Conservation (phyloP, 1,284 basidiomycete genomes). For the Malassezia cuniculi region DNA sequence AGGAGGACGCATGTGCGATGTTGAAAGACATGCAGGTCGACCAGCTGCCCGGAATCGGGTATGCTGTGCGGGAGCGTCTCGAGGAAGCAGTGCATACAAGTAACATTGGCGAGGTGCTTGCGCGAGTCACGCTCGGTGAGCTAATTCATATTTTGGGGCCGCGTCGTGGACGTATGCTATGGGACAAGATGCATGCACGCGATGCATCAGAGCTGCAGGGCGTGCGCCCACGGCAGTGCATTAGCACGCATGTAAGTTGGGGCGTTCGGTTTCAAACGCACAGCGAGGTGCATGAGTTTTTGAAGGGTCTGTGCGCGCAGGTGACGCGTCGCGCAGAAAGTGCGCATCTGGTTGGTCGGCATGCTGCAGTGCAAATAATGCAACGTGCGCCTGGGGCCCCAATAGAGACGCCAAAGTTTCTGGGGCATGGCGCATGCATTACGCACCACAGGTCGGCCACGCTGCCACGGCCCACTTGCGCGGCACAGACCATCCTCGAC, state of each 20-base stretch:
- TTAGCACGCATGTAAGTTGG: conserved; percentile 49
- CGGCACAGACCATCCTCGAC: conserved; percentile 59
- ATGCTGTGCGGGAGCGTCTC: conserved; percentile 40
- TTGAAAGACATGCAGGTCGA: conserved; percentile 67
- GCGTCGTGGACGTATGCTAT: conserved; percentile 68
- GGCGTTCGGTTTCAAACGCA: conserved; percentile 79
- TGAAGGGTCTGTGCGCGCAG: conserved; percentile 27
- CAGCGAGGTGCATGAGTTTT: conserved; percentile 57
- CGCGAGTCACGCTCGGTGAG: conserved; percentile 13
- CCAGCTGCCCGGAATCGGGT: conserved; percentile 77
- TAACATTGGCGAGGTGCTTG: conserved; percentile 54
- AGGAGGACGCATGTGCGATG: conserved; percentile 50
- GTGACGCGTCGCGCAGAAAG: conserved; percentile 31
- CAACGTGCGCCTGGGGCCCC: conserved; percentile 73
- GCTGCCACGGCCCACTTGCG: conserved; percentile 57
- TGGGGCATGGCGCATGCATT: conserved; percentile 82
- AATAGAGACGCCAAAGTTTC: conserved; percentile 85
- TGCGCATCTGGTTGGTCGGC: conserved; percentile 65
- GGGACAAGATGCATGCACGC: conserved; percentile 67
- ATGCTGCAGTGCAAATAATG: conserved; percentile 66
- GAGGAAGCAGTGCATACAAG: conserved; percentile 62
- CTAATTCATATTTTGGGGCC: conserved; percentile 59
- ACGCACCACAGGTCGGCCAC: conserved; percentile 62
- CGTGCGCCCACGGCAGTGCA: conserved; percentile 28
- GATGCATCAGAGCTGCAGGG: conserved; percentile 66